These are phyloP conservation scores for Solanum lycopersicoides DNA, from an alignment of 257 asterid species.

Conservation along the genomic window DNA sequence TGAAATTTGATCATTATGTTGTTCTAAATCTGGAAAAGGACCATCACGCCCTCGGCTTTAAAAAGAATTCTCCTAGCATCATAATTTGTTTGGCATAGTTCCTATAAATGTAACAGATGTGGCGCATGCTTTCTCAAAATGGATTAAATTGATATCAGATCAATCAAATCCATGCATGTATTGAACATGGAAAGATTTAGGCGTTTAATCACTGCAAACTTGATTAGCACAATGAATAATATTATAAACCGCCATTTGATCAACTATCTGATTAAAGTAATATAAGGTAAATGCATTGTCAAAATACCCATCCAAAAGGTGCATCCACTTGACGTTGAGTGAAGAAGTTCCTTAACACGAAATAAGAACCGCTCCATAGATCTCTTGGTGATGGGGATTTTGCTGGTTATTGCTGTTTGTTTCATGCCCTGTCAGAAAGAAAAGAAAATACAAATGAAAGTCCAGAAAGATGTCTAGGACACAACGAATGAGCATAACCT, in stretches of 20 bases:
- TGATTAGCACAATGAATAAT: not conserved
- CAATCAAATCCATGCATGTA: not conserved
- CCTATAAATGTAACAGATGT: not conserved
- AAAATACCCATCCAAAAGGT: slow-evolving; percentile 82
- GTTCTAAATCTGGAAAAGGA: not conserved
- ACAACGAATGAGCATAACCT: not conserved
- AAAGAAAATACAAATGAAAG: not conserved
- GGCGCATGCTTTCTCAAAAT: not conserved
- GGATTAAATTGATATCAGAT: not conserved
- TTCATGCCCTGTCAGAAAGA: slow-evolving; percentile 51
- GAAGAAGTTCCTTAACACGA: slow-evolving; percentile 86
- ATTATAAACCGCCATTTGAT: not conserved
- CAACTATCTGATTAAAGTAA: not conserved
- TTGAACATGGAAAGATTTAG: not conserved
- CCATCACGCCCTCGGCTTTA: not conserved
- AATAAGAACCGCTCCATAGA: slow-evolving; percentile 82
- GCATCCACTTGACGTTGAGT: slow-evolving; percentile 59
- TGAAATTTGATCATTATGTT: not conserved
- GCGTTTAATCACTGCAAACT: not conserved
- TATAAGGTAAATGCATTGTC: not conserved
- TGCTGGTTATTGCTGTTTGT: slow-evolving; percentile 61
- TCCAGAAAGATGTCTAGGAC: not conserved
- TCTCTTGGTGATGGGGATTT: slow-evolving; percentile 80
- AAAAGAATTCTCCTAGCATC: not conserved
- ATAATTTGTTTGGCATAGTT: not conserved